Evolutionary conservation across 306 rosid species (phyloP).

Genomic region (Cucurbita moschata): DNA sequence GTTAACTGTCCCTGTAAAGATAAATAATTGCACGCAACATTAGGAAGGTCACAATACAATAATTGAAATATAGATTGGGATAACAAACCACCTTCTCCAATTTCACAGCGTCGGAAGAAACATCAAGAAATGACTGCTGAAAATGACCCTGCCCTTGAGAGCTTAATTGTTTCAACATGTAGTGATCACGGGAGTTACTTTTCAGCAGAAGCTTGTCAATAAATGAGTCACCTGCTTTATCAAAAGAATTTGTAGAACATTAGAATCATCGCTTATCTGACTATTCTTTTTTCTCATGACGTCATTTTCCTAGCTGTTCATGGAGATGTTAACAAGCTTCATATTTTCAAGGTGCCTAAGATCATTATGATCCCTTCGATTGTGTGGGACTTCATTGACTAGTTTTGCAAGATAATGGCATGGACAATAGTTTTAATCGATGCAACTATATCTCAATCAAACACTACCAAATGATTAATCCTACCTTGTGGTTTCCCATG

Average conservation of each 20-base stretch:
- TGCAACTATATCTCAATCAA: background rate
- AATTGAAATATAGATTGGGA: background rate
- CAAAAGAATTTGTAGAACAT: conserved; percentile 17
- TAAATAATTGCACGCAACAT: background rate
- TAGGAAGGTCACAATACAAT: background rate
- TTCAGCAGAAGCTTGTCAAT: conserved; percentile 24
- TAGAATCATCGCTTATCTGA: conserved; percentile 19
- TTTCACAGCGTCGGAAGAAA: conserved; percentile 7
- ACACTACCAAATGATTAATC: background rate
- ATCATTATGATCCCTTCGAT: conserved; percentile 14
- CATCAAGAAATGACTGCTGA: conserved; percentile 19
- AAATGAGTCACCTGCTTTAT: conserved; percentile 17
- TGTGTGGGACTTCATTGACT: conserved; percentile 18
- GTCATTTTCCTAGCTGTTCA: conserved; percentile 18
- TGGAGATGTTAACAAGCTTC: conserved; percentile 10
- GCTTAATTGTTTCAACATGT: conserved; percentile 13
- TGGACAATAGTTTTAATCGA: background rate
- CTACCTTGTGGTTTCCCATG: conserved; percentile 27
- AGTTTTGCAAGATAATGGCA: conserved; percentile 24
- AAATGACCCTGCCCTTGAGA: conserved; percentile 13
- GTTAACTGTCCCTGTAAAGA: conserved; percentile 13
- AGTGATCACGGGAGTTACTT: conserved; percentile 10
- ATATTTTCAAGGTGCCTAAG: conserved; percentile 22
- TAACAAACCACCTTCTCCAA: conserved; percentile 20
- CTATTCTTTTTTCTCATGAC: conserved; percentile 8